Percentiles rank a stretch among this genome's conserved stretches.
Conservation (phyloP, 305 asterid genomes). For the Solanum hybrid region DNA sequence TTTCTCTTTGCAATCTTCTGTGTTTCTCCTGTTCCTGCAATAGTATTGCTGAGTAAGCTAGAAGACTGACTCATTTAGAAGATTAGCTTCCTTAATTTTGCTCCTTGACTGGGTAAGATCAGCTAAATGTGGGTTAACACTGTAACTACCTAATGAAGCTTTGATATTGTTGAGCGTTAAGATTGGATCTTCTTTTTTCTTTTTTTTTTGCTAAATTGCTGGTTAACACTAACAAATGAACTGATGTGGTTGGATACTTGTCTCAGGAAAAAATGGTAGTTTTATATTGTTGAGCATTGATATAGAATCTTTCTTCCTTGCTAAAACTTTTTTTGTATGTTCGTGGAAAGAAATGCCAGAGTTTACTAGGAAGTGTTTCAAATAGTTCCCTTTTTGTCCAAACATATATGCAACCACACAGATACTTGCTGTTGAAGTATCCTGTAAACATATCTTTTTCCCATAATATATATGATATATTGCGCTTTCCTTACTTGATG, state of each 20-base stretch:
- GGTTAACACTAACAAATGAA: neutral
- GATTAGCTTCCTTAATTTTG: neutral
- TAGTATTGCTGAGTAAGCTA: neutral
- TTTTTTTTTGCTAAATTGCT: neutral
- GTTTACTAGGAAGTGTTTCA: neutral
- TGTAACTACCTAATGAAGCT: neutral
- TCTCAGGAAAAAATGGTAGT: neutral
- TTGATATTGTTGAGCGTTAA: neutral
- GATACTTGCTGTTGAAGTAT: neutral
- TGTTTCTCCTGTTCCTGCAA: neutral
- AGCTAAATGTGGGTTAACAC: neutral
- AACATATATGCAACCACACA: neutral
- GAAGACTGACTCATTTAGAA: neutral
- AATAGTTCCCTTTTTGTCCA: neutral
- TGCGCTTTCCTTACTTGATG: neutral
- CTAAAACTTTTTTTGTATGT: neutral
- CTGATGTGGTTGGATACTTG: neutral
- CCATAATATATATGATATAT: neutral
- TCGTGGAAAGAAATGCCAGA: neutral
- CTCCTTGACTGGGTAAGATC: neutral
- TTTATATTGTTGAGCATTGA: neutral
- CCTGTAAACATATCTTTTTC: neutral
- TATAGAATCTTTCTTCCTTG: neutral
- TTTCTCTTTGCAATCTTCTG: neutral
- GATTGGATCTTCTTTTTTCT: neutral